Percentiles rank a stretch among this genome's conserved stretches.
phyloP scores from a whole-genome alignment of 257 asterid species.

The Dorcoceras hygrometricum region DNA sequence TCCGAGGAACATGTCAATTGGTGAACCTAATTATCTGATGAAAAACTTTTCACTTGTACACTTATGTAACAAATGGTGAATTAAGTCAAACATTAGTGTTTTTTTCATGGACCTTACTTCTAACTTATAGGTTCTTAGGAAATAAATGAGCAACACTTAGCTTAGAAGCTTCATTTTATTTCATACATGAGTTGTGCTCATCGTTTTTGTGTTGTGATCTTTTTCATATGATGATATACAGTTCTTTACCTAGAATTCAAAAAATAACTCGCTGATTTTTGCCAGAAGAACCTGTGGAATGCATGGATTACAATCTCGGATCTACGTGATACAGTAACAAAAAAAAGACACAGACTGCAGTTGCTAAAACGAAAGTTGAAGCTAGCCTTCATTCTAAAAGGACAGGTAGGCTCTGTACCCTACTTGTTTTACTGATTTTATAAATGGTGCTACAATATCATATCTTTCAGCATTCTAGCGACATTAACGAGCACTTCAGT shows the following conservation, averaged over 20 bases:
- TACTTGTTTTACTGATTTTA: not conserved
- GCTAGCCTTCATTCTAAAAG: slow-evolving; percentile 58
- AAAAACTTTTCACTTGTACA: not conserved
- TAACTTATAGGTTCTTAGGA: not conserved
- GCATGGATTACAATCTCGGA: slow-evolving; percentile 72
- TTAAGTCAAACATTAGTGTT: not conserved
- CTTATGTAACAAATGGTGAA: not conserved
- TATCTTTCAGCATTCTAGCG: too few species aligned
- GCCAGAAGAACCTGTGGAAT: slow-evolving; percentile 62
- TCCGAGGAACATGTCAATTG: not conserved
- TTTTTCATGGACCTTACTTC: not conserved
- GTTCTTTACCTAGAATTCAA: not conserved
- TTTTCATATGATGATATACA: not conserved
- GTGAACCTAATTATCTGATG: too few species aligned
- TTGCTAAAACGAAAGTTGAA: slow-evolving; percentile 62
- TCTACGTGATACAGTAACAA: slow-evolving; percentile 62
- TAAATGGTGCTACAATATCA: not conserved
- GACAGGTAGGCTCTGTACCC: slow-evolving; percentile 44
- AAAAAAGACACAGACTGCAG: slow-evolving; percentile 64
- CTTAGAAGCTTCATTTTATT: not conserved
- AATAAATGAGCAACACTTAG: not conserved
- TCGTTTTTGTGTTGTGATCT: not conserved
- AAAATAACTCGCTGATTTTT: not conserved
- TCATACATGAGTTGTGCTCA: not conserved
- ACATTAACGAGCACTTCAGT: not conserved